These are phyloP conservation scores for Psilocybe tampanensis DNA, from an alignment of 768 basidiomycete genomes.

Conservation along the genomic window DNA sequence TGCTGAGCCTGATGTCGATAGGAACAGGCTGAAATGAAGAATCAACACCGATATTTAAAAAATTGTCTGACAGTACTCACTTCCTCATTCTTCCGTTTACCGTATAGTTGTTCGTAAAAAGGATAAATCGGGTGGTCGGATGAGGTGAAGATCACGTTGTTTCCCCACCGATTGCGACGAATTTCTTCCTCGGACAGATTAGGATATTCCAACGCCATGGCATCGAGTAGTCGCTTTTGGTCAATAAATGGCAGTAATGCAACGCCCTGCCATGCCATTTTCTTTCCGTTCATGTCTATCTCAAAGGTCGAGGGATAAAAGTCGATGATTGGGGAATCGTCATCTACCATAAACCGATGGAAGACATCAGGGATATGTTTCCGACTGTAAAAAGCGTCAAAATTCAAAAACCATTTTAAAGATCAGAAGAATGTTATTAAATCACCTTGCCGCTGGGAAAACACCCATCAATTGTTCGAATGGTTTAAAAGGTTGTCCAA, in stretches of 20 bases:
- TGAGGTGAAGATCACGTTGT: constrained; percentile 78
- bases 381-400: constrained; percentile 52
- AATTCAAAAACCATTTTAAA: constrained; percentile 6
- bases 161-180: constrained; percentile 84
- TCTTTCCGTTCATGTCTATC: constrained; percentile 99
- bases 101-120: constrained; percentile 86
- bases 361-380: constrained; percentile 86
- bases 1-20: constrained; percentile 69
- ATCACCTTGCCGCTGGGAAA: constrained; percentile 90
- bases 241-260: constrained; percentile 97
- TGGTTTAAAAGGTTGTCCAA: constrained; percentile 91
- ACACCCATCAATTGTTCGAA: constrained; percentile 99
- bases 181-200: constrained; percentile 81
- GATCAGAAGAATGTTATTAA: not conserved
- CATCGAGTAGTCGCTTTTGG: constrained; percentile 75
- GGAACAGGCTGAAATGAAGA: constrained; percentile 60
- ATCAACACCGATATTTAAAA: not conserved
- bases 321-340: constrained; percentile 90
- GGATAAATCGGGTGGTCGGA: constrained; percentile 88
- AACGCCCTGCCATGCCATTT: constrained; percentile 99
- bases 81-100: constrained; percentile 80
- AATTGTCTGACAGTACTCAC: constrained; percentile 44
- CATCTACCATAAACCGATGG: constrained; percentile 84
- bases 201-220: constrained; percentile 71
- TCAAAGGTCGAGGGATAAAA: constrained; percentile 93